phyloP scores from a whole-genome alignment of 2,329 filamentous ascomycete genomes.

The Exophiala bonariae region DNA sequence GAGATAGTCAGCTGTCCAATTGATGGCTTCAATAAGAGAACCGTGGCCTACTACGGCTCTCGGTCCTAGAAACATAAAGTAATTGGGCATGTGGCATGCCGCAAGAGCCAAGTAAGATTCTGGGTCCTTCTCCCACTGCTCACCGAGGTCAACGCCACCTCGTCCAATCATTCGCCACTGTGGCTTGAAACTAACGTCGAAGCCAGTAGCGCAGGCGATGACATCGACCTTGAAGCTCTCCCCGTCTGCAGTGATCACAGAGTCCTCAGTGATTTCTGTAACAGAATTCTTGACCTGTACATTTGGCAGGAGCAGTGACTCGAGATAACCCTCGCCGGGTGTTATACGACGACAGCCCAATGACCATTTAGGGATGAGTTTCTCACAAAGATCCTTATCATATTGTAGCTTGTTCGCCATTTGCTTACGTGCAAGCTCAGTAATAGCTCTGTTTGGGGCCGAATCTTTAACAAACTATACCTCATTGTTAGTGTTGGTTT shows the following conservation, averaged over 20 bases:
- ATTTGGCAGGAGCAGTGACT: constrained; percentile 45
- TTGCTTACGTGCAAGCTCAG: constrained; percentile 1
- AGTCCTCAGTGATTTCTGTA: constrained; percentile 36
- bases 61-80: constrained; percentile 15
- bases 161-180: constrained; percentile 14
- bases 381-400: no score
- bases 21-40: constrained; percentile 11
- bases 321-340: constrained; percentile 54
- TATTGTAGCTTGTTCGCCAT: constrained; percentile 15
- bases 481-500: no score
- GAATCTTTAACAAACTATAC: constrained; percentile 37
- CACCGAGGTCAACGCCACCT: constrained; percentile 7
- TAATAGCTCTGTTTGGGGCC: constrained; percentile 1
- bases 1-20: constrained; percentile 16
- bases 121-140: constrained; percentile 11
- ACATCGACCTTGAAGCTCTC: constrained; percentile 40
- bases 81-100: constrained; percentile 21
- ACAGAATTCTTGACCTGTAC: constrained; percentile 38
- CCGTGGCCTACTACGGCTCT: constrained; percentile 4
- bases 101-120: constrained; percentile 14
- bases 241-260: constrained; percentile 41
- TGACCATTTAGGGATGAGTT: constrained; percentile 26
- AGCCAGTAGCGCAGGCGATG: constrained; percentile 45
- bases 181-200: constrained; percentile 32
- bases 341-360: constrained; percentile 50